Conservation (phyloP, 2,329 filamentous ascomycete species). For the Aureobasidium sp. region DNA sequence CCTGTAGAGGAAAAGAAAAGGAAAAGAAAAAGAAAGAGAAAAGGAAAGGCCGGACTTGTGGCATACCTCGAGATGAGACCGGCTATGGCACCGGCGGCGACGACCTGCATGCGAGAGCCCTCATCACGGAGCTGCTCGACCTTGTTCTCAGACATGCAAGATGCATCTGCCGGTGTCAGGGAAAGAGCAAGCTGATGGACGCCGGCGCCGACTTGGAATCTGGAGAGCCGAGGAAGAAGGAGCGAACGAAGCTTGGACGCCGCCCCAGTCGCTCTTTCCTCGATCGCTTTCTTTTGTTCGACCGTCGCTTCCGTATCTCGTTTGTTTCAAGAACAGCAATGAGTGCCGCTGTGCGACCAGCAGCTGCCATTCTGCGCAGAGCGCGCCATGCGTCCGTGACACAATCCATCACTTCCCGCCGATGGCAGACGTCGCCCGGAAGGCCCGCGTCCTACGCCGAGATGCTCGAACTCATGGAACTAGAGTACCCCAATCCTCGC, state of each 20-base stretch:
- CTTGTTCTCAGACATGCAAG: constrained; percentile 55
- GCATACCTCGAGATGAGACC: constrained; percentile 77
- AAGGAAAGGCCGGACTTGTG: too few relatives aligned
- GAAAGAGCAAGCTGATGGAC: neutral
- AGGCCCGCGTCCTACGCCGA: neutral
- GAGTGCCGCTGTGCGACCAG: constrained; percentile 1
- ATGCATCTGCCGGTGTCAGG: constrained; percentile 40
- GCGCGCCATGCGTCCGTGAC: neutral
- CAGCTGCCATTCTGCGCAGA: neutral
- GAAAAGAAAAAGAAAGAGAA: too few relatives aligned
- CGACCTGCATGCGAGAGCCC: constrained; percentile 58
- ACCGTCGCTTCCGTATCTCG: neutral
- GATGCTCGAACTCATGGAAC: neutral
- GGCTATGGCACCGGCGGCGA: constrained; percentile 59
- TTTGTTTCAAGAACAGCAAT: neutral
- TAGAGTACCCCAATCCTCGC: neutral
- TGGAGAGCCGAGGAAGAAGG: constrained; percentile 5
- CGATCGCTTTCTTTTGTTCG: neutral
- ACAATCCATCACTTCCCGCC: neutral
- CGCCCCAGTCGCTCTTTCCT: neutral
- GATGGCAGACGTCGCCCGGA: neutral
- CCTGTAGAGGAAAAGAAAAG: neutral
- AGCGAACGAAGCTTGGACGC: neutral
- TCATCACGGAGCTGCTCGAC: constrained; percentile 61
- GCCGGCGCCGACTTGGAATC: too few relatives aligned